Evolutionary conservation across 352 stramenopile genomes (phyloP).

Genomic region (Globisporangium splendens): DNA sequence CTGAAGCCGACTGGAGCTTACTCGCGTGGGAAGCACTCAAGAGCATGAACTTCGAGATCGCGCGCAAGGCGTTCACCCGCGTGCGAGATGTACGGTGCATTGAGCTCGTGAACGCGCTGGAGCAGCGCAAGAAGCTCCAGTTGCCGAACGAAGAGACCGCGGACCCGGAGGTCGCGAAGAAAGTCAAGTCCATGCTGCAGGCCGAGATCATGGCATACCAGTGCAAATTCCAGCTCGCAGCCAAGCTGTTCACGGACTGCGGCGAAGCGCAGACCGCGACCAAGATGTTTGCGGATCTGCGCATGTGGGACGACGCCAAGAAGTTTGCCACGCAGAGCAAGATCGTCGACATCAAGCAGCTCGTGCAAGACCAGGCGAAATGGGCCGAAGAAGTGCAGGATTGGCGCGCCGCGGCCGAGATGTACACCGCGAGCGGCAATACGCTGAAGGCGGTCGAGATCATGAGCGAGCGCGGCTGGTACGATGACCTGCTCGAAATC

Average conservation of each 20-base stretch:
- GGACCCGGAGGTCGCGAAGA: constrained; percentile 41
- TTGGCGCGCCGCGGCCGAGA: constrained; percentile 87
- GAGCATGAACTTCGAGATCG: constrained; percentile 76
- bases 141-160: constrained; percentile 24
- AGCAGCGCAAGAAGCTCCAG: constrained; percentile 71
- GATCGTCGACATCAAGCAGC: constrained; percentile 82
- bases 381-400: constrained; percentile 93
- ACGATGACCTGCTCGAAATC: constrained; percentile 83
- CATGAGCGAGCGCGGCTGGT: constrained; percentile 83
- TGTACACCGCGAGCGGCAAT: constrained; percentile 90
- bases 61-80: constrained; percentile 86
- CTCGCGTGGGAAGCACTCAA: constrained; percentile 87
- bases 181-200: constrained; percentile 65
- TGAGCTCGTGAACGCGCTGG: constrained; percentile 85
- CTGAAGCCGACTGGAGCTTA: constrained; percentile 87
- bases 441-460: constrained; percentile 80
- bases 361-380: constrained; percentile 88
- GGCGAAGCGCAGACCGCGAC: constrained; percentile 86
- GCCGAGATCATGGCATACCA: constrained; percentile 92
- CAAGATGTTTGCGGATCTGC: constrained; percentile 92
- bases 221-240: constrained; percentile 88
- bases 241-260: constrained; percentile 83
- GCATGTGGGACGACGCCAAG: constrained; percentile 94
- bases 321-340: constrained; percentile 79
- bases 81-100: constrained; percentile 91